Conservation (phyloP, 75 land plant species). For the Ceratopteris richardii region DNA sequence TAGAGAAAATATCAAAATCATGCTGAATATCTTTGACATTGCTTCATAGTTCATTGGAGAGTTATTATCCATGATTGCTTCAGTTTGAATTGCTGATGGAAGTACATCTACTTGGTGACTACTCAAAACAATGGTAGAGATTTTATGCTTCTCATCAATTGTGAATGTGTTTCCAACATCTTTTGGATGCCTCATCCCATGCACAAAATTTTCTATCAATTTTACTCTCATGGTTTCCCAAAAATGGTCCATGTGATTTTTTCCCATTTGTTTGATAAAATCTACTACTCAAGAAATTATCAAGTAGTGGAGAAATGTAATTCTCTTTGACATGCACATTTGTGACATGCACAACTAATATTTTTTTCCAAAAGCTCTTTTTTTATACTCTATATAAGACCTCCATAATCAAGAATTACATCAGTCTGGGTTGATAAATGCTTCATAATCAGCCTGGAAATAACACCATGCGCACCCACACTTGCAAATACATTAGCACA, state of each 20-base stretch:
- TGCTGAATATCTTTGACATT: conserved; percentile 68
- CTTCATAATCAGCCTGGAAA: conserved; percentile 76
- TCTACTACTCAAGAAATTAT: too few species aligned
- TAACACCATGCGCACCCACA: conserved; percentile 78
- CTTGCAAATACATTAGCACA: too few species aligned
- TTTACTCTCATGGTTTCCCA: too few species aligned
- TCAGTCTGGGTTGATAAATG: conserved; percentile 15
- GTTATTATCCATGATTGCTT: conserved; percentile 74
- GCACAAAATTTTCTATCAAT: too few species aligned
- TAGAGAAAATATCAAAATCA: conserved; percentile 52
- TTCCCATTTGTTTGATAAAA: too few species aligned
- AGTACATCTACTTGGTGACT: conserved; percentile 73
- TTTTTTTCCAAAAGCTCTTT: conserved; percentile 52
- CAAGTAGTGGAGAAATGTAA: too few species aligned
- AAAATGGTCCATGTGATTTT: too few species aligned
- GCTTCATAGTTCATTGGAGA: conserved; percentile 80
- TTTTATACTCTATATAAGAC: conserved; percentile 23
- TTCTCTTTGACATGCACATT: too few species aligned
- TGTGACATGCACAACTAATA: conserved; percentile 18
- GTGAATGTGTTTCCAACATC: too few species aligned
- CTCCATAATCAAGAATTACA: too few species aligned
- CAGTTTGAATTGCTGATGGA: conserved; percentile 69
- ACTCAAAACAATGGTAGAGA: conserved; percentile 38
- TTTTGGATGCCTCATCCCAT: too few species aligned
- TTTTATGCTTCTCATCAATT: conserved; percentile 32